Conservation (phyloP, 2,329 filamentous ascomycete genomes). For the Cladosporium velox region DNA sequence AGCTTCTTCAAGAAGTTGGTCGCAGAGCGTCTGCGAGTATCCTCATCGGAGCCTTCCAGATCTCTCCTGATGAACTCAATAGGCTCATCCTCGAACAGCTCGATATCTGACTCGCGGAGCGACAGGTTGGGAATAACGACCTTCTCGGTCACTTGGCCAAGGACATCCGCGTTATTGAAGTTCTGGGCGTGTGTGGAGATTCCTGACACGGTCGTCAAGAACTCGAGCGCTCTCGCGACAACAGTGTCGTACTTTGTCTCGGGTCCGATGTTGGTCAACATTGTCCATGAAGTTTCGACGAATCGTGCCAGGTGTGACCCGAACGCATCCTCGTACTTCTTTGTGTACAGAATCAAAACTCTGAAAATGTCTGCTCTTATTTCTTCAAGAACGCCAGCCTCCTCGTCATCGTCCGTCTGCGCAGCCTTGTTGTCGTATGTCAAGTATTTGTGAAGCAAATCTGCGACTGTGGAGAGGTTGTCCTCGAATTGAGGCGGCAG, state of each 20-base stretch:
- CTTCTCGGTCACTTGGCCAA: conserved; percentile 90
- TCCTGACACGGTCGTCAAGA: conserved; percentile 84
- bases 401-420: conserved; percentile 83
- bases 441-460: conserved; percentile 87
- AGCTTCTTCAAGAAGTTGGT: conserved; percentile 92
- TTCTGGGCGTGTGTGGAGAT: conserved; percentile 75
- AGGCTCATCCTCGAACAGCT: conserved; percentile 96
- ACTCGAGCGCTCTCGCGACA: conserved; percentile 91
- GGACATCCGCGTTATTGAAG: conserved; percentile 79
- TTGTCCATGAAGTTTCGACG: conserved; percentile 85
- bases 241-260: conserved; percentile 93
- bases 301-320: conserved; percentile 77
- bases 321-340: conserved; percentile 96
- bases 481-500: conserved; percentile 93
- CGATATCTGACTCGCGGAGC: conserved; percentile 87
- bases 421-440: conserved; percentile 83
- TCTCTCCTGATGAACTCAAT: conserved; percentile 97
- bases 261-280: conserved; percentile 81
- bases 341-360: conserved; percentile 81
- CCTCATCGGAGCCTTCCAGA: conserved; percentile 92
- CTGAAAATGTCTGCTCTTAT: conserved; percentile 95
- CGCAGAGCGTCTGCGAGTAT: conserved; percentile 86
- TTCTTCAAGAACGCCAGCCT: conserved; percentile 79
- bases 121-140: conserved; percentile 92
- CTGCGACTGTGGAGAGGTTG: conserved; percentile 74